Base-by-base conservation (phyloP, 2,329 filamentous ascomycete species). In the Cryphonectria radicalis region DNA sequence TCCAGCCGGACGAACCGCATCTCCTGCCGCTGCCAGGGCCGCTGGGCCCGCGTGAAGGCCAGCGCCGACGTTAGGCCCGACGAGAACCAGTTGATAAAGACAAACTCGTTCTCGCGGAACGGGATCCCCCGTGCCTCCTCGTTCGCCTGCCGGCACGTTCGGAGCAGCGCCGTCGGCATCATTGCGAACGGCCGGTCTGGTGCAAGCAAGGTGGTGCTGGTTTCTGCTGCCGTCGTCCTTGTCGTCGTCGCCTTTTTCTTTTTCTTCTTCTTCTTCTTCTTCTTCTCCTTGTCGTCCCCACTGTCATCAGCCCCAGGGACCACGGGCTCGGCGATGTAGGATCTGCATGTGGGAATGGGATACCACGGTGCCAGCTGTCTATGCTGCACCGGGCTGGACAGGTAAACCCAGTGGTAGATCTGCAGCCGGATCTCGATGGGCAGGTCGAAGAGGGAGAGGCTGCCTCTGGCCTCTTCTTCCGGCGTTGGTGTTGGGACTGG, bases 371-470 rank as follows among this genome's bases (percentile, higher is more conserved):
- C 80, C n/a, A 82, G 80, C 70, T 82, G 79, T 19, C 77, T 75
- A 63, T 82, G 79, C n/a, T 77, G 76, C 55, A 83, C 75, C 1
- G 81, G 83, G 50, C 80, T 80, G 75, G 78, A 77, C 6, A 79
- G 75, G 60, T 83, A 78, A 17, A 85, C 74, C 79, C 81, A 83
- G 68, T 76, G 73, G 75, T 86, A 87, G 46, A 87, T 83, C 68
- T 83, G 79, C 17, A 84, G 80, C 19, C 85, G 81, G 65, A 87
- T 79, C 74, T 87, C 85, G 19, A 80, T 74, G 0, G 84, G 83
- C 6, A 85, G 76, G 42, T 78, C 75, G 63, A 84, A 76, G 67
- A 84, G 76, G 17, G 76, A 67, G 32, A 71, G 46, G 50, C 28
- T 71, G 25, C 8, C 17, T 42, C 40, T 43, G 68, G 42, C 42